phyloP scores from a whole-genome alignment of 257 asterid genomes.

The Echites panduratus region DNA sequence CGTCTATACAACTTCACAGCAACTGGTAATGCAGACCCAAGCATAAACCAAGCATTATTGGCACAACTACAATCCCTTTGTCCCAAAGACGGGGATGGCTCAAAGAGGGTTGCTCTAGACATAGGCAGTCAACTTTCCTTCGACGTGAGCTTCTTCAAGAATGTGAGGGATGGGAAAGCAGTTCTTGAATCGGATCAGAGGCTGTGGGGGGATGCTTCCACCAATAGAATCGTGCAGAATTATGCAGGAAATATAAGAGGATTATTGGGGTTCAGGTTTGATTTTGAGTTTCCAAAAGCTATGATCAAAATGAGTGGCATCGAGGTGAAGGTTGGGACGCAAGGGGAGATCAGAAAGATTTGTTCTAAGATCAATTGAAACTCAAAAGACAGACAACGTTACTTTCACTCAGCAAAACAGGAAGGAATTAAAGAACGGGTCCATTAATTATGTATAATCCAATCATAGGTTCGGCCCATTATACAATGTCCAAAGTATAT shows the following conservation, averaged over 20 bases:
- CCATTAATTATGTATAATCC: too few species aligned
- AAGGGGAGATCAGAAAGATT: conserved; percentile 60
- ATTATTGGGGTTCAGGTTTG: conserved; percentile 52
- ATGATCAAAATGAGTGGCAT: conserved; percentile 68
- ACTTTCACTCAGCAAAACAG: background rate
- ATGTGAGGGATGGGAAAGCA: conserved; percentile 52
- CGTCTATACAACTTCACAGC: conserved; percentile 63
- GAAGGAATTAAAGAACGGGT: background rate
- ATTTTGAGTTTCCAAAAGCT: conserved; percentile 51
- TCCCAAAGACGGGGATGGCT: conserved; percentile 43
- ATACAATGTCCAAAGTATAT: too few species aligned
- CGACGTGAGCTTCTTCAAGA: conserved; percentile 64
- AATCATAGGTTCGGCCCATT: background rate
- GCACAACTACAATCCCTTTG: conserved; percentile 37
- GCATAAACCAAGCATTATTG: conserved; percentile 47
- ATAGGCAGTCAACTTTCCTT: conserved; percentile 41
- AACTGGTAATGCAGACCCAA: conserved; percentile 65
- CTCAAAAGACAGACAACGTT: background rate
- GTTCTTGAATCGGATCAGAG: conserved; percentile 75
- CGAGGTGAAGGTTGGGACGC: conserved; percentile 50
- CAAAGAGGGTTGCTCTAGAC: conserved; percentile 48
- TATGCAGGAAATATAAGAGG: conserved; percentile 58
- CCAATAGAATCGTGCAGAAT: conserved; percentile 45
- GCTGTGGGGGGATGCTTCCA: conserved; percentile 50
- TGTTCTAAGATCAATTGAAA: conserved; percentile 48